A percentile compares a stretch with the other conserved stretches of the same genome.
phyloP scores from a whole-genome alignment of 2,329 filamentous ascomycete species.

The Diaporthe nobilis region DNA sequence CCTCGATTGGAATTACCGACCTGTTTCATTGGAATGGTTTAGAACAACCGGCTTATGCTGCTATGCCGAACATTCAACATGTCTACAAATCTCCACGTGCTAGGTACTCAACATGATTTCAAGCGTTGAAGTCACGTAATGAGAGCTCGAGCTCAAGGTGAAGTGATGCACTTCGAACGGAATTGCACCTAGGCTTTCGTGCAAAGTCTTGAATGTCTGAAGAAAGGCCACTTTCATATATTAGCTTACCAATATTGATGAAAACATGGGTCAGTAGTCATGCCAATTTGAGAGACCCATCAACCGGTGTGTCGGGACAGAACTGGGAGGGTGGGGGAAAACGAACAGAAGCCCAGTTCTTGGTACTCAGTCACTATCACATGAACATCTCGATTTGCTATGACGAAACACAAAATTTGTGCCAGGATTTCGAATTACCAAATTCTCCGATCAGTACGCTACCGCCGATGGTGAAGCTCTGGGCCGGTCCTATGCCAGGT shows the following conservation, averaged over 20 bases:
- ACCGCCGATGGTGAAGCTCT: neutral
- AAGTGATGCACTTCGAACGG: neutral
- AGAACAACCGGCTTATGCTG: too few relatives aligned
- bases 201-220: neutral
- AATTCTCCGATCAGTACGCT: conserved; percentile 14
- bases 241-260: neutral
- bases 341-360: neutral
- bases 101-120: too few relatives aligned
- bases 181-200: too few relatives aligned
- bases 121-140: neutral
- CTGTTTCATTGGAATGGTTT: too few relatives aligned
- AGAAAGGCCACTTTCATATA: neutral
- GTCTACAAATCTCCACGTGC: too few relatives aligned
- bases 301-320: neutral
- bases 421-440: neutral
- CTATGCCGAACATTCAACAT: neutral
- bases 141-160: neutral
- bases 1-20: neutral
- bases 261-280: neutral
- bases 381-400: neutral
- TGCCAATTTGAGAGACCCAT: neutral
- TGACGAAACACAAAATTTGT: neutral
- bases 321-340: neutral
- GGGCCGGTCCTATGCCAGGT: conserved; percentile 4
- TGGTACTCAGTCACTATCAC: neutral